Base-by-base conservation (phyloP, 805 yeast genomes). In the Kazachstania africana region DNA sequence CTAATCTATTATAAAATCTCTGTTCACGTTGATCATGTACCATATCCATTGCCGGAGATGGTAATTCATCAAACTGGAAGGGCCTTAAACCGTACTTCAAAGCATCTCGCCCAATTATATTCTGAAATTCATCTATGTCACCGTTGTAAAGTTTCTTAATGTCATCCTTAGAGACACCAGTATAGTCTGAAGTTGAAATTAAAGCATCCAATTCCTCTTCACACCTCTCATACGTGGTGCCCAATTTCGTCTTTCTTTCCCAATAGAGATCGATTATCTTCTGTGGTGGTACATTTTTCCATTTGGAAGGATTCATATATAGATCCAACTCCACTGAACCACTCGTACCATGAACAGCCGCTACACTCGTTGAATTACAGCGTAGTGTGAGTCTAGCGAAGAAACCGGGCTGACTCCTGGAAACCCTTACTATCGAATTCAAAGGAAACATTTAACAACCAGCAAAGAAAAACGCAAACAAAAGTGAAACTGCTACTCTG, bases 1-100 rank as follows among this genome's bases (percentile, higher is more conserved):
- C 83, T 27, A 83, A 65, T 45, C 96, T 70, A 48, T 77, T 77
- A 47, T 77, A 74, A 40, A 79, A 72, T 43, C 94, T 75, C 44
- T 72, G 75, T 41, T 72, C 78, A 49, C 96, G 70, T 46, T 75
- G 81, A 41, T 73, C 78, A 34, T 72, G 71, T 21, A 78, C 68
- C 37, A 70, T 68, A 45, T 78, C 76, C 44, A 78, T 93, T 15
- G 91, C 93, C 10, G 62, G 60, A 4, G 77, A 63, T 16, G 84
- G 78, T 39, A 74, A 62, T 47, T 78, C 85, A 48, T 76, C 83
- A 44, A 61, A 73, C 45, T 66, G 65, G 43, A 66, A 71, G n/a
- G 65, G 60, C 35, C 39, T 25, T 19, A 39, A 31, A 18, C 37
- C 42, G 20, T 36, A 22, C 16, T 32, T 36, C 18, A 32, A 27